phyloP scores from a whole-genome alignment of 352 stramenopile species.

The Globisporangium nunn region DNA sequence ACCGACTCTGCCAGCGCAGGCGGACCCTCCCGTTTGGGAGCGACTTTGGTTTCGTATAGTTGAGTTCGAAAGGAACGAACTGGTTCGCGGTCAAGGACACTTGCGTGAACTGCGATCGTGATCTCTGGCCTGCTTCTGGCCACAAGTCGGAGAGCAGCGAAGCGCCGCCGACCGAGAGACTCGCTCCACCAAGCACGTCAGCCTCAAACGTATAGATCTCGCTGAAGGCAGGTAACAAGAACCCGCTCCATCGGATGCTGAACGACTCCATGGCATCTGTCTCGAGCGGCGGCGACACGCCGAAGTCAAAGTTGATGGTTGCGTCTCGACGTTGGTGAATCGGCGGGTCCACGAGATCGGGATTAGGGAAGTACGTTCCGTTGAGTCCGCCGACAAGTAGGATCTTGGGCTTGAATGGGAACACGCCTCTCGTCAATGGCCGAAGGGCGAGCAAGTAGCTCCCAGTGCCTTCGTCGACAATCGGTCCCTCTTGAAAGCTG shows the following conservation, averaged over 20 bases:
- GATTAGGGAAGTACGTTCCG: conserved; percentile 34
- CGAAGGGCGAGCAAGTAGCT: conserved; percentile 33
- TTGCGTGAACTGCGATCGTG: conserved; percentile 7
- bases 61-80: conserved; percentile 37
- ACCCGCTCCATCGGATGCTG: conserved; percentile 52
- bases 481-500: conserved; percentile 15
- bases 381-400: conserved; percentile 52
- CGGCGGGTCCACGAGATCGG: conserved; percentile 18
- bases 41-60: conserved; percentile 36
- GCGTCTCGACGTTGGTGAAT: conserved; percentile 28
- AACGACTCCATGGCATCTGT: conserved; percentile 41
- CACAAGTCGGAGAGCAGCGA: conserved; percentile 15
- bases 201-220: conserved; percentile 55
- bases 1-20: conserved; percentile 53
- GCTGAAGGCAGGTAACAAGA: conserved; percentile 33
- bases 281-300: conserved; percentile 19
- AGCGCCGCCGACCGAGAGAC: conserved; percentile 18
- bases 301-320: conserved; percentile 44
- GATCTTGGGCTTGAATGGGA: conserved; percentile 40
- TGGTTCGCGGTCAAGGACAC: conserved; percentile 23
- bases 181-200: conserved; percentile 24
- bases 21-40: conserved; percentile 26
- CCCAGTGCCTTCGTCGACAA: conserved; percentile 27
- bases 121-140: conserved; percentile 12
- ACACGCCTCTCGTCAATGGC: conserved; percentile 14